A percentile compares a stretch with the other conserved stretches of the same genome.
Conservation (phyloP, 768 basidiomycete genomes). For the Naganishia friedmannii region DNA sequence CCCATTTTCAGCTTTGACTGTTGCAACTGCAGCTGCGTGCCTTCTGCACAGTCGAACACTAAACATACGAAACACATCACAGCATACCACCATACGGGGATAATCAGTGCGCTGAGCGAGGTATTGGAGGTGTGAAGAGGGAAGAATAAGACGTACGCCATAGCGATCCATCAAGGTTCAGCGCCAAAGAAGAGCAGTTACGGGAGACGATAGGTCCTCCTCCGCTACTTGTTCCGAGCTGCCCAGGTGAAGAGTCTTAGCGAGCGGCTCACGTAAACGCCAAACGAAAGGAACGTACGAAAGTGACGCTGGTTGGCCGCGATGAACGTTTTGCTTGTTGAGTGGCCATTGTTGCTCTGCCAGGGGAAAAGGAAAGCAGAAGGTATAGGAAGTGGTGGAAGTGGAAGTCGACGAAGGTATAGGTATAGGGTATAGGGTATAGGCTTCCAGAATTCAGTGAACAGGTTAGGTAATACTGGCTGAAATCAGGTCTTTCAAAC, state of each 20-base stretch:
- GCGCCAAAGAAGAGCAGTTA: slow-evolving; percentile 47
- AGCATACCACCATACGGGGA: not conserved
- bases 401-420: too few species aligned
- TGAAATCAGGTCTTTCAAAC: too few species aligned
- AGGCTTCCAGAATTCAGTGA: not conserved
- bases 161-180: slow-evolving; percentile 46
- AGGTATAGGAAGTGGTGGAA: not conserved
- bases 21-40: slow-evolving; percentile 42
- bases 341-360: not conserved
- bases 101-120: not conserved
- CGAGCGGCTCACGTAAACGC: not conserved
- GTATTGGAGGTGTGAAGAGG: not conserved
- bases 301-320: slow-evolving; percentile 41
- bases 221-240: slow-evolving; percentile 49
- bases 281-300: slow-evolving; percentile 37
- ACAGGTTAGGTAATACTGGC: not conserved
- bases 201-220: slow-evolving; percentile 47
- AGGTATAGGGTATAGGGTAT: not conserved
- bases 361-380: not conserved
- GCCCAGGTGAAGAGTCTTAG: not conserved
- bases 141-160: slow-evolving; percentile 42
- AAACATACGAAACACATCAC: not conserved
- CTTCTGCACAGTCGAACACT: slow-evolving; percentile 51
- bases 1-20: slow-evolving; percentile 44
- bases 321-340: not conserved